phyloP scores from a whole-genome alignment of 2,329 filamentous ascomycete genomes.

The Myriangium duriaei region DNA sequence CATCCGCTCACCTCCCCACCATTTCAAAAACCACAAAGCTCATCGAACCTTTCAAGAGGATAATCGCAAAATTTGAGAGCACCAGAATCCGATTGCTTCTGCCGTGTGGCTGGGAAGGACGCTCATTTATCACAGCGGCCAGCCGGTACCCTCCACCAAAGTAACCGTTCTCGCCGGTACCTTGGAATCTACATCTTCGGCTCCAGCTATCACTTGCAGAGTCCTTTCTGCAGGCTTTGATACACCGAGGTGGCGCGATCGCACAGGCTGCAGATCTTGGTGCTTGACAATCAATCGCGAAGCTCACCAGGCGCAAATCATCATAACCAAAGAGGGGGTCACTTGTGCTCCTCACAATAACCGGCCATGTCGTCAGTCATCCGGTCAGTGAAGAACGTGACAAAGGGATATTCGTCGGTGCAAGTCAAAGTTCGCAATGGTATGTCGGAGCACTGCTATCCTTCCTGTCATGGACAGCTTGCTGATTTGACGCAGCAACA shows the following conservation, averaged over 20 bases:
- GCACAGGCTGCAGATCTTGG: no score
- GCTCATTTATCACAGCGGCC: background rate
- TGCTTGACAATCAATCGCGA: no score
- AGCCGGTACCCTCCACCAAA: background rate
- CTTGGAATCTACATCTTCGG: background rate
- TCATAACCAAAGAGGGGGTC: no score
- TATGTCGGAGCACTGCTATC: constrained; percentile 35
- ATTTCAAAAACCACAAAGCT: no score
- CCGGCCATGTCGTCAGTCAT: constrained; percentile 84
- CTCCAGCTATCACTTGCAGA: background rate
- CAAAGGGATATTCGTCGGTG: constrained; percentile 91
- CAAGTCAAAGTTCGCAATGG: constrained; percentile 98
- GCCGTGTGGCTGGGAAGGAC: background rate
- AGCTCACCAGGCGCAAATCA: no score
- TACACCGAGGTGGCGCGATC: no score
- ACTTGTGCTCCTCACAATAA: no score
- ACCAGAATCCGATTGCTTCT: no score
- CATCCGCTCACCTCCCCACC: no score
- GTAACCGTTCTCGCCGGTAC: background rate
- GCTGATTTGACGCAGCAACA: constrained; percentile 52
- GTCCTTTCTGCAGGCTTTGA: no score
- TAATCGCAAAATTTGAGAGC: no score
- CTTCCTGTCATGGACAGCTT: constrained; percentile 13
- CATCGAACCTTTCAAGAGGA: no score
- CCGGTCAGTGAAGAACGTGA: constrained; percentile 96